Evolutionary conservation across 164 flowering plant species (phyloP).

Genomic region (Litsea cubeba): DNA sequence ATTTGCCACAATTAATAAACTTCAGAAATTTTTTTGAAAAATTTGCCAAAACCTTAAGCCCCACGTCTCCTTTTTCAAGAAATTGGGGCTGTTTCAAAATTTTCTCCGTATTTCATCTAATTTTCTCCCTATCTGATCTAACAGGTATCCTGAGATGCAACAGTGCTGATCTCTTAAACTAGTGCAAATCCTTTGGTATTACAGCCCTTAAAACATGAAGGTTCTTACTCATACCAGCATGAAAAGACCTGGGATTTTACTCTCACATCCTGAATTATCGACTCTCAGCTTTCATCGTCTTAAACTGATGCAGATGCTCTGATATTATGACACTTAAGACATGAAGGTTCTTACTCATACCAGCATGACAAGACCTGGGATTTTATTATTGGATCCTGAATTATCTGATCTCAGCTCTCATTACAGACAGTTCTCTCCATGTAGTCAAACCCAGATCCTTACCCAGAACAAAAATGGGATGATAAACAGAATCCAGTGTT

Average conservation of each 20-base stretch:
- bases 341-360: slow-evolving; percentile 48
- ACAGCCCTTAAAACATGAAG: slow-evolving; percentile 34
- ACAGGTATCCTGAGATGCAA: too few relatives aligned
- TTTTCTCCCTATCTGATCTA: background rate
- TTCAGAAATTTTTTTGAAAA: background rate
- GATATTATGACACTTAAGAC: slow-evolving; percentile 2
- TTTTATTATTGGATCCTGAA: slow-evolving; percentile 45
- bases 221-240: slow-evolving; percentile 34
- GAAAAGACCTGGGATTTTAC: slow-evolving; percentile 45
- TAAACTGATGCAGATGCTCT: slow-evolving; percentile 2
- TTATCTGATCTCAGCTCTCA: slow-evolving; percentile 27
- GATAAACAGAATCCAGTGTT: slow-evolving; percentile 21
- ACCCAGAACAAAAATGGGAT: slow-evolving; percentile 30
- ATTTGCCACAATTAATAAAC: background rate
- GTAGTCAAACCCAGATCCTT: slow-evolving; percentile 15
- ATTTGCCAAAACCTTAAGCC: background rate
- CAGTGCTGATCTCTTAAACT: background rate
- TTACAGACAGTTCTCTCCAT: slow-evolving; percentile 20
- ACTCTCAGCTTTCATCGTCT: slow-evolving; percentile 12
- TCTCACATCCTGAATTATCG: slow-evolving; percentile 48
- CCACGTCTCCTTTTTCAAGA: background rate
- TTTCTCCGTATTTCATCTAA: background rate
- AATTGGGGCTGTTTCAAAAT: background rate
- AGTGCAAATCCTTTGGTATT: slow-evolving; percentile 7
- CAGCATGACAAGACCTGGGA: slow-evolving; percentile 44